A percentile compares a stretch with the other conserved stretches of the same genome.
Conservation (phyloP, 345 rosid genomes). For the Clarkia xantiana region DNA sequence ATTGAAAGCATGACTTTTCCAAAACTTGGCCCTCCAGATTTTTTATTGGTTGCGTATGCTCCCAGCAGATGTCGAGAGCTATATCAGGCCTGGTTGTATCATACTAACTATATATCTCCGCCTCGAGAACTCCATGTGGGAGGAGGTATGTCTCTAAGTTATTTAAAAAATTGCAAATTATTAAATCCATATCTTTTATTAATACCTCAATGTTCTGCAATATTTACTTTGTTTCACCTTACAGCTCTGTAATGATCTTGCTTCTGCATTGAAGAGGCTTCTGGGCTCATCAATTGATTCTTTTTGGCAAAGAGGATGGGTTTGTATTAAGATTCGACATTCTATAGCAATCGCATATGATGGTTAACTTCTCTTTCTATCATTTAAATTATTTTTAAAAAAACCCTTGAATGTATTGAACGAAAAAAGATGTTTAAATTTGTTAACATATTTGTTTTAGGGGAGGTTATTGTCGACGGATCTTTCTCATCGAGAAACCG, state of each 20-base stretch:
- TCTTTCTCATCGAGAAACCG: conserved; percentile 28
- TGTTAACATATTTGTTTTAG: background rate
- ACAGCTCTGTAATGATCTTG: conserved; percentile 42
- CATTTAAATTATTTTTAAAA: no score
- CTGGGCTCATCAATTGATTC: conserved; percentile 31
- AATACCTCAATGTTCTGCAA: background rate
- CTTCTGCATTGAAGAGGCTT: conserved; percentile 42
- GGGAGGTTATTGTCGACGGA: conserved; percentile 36
- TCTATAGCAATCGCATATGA: conserved; percentile 39
- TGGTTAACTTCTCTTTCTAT: conserved; percentile 16
- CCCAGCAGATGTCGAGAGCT: conserved; percentile 66
- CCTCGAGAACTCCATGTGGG: conserved; percentile 33
- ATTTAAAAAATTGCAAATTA: background rate
- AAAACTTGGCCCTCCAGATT: conserved; percentile 26
- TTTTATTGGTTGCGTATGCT: conserved; percentile 55
- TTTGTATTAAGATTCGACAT: conserved; percentile 38
- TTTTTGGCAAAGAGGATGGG: conserved; percentile 62
- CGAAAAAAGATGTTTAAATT: no score
- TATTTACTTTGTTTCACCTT: background rate
- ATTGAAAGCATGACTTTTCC: background rate
- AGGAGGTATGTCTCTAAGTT: conserved; percentile 29
- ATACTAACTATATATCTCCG: conserved; percentile 50
- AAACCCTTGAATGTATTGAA: no score
- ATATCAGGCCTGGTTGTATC: conserved; percentile 65
- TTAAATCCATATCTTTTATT: conserved; percentile 1